Evolutionary conservation across 2,329 filamentous ascomycete species (phyloP), one percentile per base, ranked within the genome.

Genomic region (Alternaria gaisen): DNA sequence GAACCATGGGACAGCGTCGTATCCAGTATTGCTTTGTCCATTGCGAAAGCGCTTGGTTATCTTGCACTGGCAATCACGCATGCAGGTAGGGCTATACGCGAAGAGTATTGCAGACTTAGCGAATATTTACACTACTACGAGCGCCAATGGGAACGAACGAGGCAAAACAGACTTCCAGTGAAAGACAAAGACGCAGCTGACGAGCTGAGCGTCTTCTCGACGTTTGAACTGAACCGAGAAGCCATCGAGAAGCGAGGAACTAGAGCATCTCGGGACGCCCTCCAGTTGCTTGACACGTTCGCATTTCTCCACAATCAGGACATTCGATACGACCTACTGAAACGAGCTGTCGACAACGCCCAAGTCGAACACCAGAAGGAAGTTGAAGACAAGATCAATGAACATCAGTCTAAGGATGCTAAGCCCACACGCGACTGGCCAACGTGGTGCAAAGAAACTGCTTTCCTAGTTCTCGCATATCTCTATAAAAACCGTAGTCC

Each of bases 21-120:
- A 14, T 38, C 41, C 30, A 46, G 22, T 3, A 54, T 54, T 8
- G 14, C 41, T 14, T 46, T 28, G 52, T 34, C 32, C 14, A 34
- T 34, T 34, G 32, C 32, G 1, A 34, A 16, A 16, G 12, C 32
- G 5, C 14, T 75, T 26, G 72, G 72, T 6, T 71, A 62, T 60
- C 55, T 75, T 20, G 63, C 70, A 5, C 54, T 75, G 12, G 72
- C 72, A 22, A 57, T 75, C 12, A 55, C 67, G 7, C 64, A 69
- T 34, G 72, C 72, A 8, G 71, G 72, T 7, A 64, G 46, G 22
- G 55, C 62, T 6, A 74, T 75, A 18, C 47, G 51, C 22, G 44
- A 64, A 32, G 57, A 61, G 9, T 47, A 69, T 20, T 69, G 69
- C 40, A 69, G 58, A 20, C 47, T 73, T 18, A 51, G 44, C 22